A percentile compares a stretch with the other conserved stretches of the same genome.
Evolutionary conservation across 2,329 filamentous ascomycete species (phyloP).

Genomic region (Talaromyces sp.): DNA sequence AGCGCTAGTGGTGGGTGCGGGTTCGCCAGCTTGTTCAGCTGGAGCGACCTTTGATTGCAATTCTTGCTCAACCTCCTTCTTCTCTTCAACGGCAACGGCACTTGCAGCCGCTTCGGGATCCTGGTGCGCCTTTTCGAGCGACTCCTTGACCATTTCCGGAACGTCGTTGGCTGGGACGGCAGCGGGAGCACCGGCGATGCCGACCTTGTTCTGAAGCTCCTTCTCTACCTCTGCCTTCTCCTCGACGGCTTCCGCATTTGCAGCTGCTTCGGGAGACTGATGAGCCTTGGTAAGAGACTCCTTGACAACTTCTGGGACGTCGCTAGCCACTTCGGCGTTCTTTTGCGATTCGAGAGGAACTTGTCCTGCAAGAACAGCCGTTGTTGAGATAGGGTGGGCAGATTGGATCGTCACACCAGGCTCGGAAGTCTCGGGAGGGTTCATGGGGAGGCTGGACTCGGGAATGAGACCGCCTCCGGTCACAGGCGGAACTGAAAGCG

Average conservation of each 20-base stretch:
- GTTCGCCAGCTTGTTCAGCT: slow-evolving; percentile 27
- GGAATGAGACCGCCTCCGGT: slow-evolving; percentile 64
- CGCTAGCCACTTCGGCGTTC: slow-evolving; percentile 23
- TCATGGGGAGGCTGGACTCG: slow-evolving; percentile 75
- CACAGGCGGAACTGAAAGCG: slow-evolving; percentile 53
- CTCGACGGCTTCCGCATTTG: slow-evolving; percentile 63
- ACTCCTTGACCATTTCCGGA: slow-evolving; percentile 37
- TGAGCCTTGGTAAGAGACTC: slow-evolving; percentile 51
- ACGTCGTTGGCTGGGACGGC: slow-evolving; percentile 31
- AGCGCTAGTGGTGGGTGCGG: slow-evolving; percentile 35
- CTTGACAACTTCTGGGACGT: slow-evolving; percentile 44
- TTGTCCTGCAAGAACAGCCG: slow-evolving; percentile 42
- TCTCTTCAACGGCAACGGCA: slow-evolving; percentile 63
- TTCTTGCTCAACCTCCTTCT: slow-evolving; percentile 66
- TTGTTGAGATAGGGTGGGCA: slow-evolving; percentile 47
- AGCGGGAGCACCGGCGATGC: slow-evolving; percentile 20
- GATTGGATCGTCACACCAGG: slow-evolving; percentile 48
- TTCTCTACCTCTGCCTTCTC: slow-evolving; percentile 73
- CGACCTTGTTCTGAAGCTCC: slow-evolving; percentile 60
- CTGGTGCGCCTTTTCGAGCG: slow-evolving; percentile 46
- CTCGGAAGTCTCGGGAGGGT: slow-evolving; percentile 28
- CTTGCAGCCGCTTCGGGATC: slow-evolving; percentile 66
- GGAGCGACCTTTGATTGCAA: slow-evolving; percentile 55
- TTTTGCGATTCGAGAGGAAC: slow-evolving; percentile 43
- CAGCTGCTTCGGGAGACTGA: slow-evolving; percentile 65